These are phyloP conservation scores for Pyrus pyrifolia DNA, from an alignment of 306 rosid species.

Conservation along the genomic window DNA sequence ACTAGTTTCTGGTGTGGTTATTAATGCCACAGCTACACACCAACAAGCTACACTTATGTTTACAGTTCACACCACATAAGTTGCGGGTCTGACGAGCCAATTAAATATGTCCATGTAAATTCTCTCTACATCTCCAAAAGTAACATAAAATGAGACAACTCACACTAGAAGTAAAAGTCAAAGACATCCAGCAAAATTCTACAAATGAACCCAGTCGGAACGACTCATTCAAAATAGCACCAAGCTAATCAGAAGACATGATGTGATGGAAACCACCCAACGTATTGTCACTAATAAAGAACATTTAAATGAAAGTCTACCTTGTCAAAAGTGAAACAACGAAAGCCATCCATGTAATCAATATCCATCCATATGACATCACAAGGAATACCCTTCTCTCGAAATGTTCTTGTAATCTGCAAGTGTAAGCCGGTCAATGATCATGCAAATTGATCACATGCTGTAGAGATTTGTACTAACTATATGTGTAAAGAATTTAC, in stretches of 20 bases:
- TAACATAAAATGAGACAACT: background rate
- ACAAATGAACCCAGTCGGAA: background rate
- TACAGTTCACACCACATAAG: background rate
- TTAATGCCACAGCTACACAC: background rate
- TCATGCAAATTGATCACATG: background rate
- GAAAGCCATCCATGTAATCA: slow-evolving; percentile 93
- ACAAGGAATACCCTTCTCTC: slow-evolving; percentile 72
- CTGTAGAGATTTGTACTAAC: background rate
- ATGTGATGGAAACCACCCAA: background rate
- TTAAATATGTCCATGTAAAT: background rate
- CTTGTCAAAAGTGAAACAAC: slow-evolving; percentile 86
- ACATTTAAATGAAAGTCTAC: slow-evolving; percentile 23
- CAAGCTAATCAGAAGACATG: background rate
- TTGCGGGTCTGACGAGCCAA: background rate
- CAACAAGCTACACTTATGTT: background rate
- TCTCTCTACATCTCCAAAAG: background rate
- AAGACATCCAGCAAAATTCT: background rate
- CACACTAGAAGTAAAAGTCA: background rate
- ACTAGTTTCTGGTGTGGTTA: background rate
- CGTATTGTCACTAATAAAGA: background rate
- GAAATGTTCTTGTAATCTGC: slow-evolving; percentile 68
- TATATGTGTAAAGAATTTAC: background rate
- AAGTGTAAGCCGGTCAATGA: slow-evolving; percentile 18
- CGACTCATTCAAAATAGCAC: background rate
- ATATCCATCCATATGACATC: slow-evolving; percentile 96